Evolutionary conservation across 352 stramenopile genomes (phyloP).

Genomic region (Globisporangium uncinulatum): DNA sequence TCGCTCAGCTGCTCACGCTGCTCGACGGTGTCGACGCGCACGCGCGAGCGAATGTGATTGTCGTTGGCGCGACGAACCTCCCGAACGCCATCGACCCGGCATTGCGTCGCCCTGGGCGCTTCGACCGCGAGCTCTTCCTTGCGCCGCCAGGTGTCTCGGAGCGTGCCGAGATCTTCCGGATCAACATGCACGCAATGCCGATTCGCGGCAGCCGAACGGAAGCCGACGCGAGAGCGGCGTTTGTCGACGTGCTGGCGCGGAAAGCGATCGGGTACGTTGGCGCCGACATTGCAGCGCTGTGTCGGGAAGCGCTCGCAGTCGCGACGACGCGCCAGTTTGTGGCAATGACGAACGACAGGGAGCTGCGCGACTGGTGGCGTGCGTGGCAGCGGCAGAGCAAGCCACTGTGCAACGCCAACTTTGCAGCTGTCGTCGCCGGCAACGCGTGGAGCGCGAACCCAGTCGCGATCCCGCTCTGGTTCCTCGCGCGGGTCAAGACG

Average conservation of each 20-base stretch:
- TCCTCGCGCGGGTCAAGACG: background rate
- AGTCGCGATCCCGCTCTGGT: background rate
- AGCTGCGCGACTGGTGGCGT: slow-evolving; percentile 54
- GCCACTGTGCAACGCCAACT: slow-evolving; percentile 28
- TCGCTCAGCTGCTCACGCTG: slow-evolving; percentile 94
- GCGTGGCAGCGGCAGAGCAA: slow-evolving; percentile 44
- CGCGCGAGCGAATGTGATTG: slow-evolving; percentile 84
- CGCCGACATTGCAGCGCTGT: slow-evolving; percentile 74
- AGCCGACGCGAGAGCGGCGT: background rate
- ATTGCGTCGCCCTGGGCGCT: slow-evolving; percentile 67
- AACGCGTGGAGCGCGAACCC: slow-evolving; percentile 58
- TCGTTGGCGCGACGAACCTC: slow-evolving; percentile 93
- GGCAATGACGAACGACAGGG: slow-evolving; percentile 34
- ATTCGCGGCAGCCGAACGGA: slow-evolving; percentile 13
- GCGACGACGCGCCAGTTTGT: slow-evolving; percentile 64
- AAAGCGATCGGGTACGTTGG: slow-evolving; percentile 75
- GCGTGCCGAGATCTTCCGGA: slow-evolving; percentile 58
- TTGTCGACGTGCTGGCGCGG: slow-evolving; percentile 32
- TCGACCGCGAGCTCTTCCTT: slow-evolving; percentile 78
- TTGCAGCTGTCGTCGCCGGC: slow-evolving; percentile 38
- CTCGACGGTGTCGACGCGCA: slow-evolving; percentile 88
- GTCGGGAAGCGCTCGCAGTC: slow-evolving; percentile 62
- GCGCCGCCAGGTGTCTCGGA: slow-evolving; percentile 30
- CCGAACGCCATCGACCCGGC: slow-evolving; percentile 90
- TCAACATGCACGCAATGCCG: slow-evolving; percentile 44